Percentiles rank a stretch among this genome's conserved stretches.
Evolutionary conservation across 805 yeast genomes (phyloP).

Genomic region (Tetrapisispora taiwanensis): DNA sequence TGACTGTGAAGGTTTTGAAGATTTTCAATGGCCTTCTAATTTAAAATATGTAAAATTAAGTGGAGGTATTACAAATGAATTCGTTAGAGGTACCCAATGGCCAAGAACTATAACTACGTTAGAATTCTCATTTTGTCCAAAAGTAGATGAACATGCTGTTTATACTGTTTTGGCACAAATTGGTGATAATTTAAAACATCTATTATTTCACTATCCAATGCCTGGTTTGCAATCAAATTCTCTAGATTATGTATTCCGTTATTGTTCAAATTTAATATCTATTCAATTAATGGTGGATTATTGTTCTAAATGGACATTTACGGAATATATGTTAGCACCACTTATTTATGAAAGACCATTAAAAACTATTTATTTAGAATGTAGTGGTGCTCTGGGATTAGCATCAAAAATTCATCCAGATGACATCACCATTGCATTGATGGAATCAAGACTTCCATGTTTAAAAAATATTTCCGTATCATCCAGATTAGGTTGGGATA

Average conservation of each 20-base stretch:
- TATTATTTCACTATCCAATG: slow-evolving; percentile 80
- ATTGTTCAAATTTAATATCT: slow-evolving; percentile 62
- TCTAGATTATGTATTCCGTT: slow-evolving; percentile 59
- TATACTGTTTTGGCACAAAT: slow-evolving; percentile 49
- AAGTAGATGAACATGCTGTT: slow-evolving; percentile 54
- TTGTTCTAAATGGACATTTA: slow-evolving; percentile 39
- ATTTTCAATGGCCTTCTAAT: slow-evolving; percentile 65
- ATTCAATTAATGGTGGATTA: slow-evolving; percentile 76
- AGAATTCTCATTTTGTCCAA: slow-evolving; percentile 84
- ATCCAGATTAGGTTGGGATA: slow-evolving; percentile 79
- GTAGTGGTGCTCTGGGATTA: slow-evolving; percentile 82
- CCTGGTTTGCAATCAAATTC: slow-evolving; percentile 63
- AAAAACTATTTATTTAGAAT: slow-evolving; percentile 56
- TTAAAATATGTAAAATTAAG: slow-evolving; percentile 64
- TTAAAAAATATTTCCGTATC: slow-evolving; percentile 58
- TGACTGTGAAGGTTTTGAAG: slow-evolving; percentile 43
- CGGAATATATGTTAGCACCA: slow-evolving; percentile 35
- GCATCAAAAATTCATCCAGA: slow-evolving; percentile 76
- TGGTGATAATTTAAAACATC: slow-evolving; percentile 53
- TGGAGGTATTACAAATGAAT: slow-evolving; percentile 83
- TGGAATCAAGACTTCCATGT: slow-evolving; percentile 65
- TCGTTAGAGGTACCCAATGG: slow-evolving; percentile 56
- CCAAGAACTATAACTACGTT: slow-evolving; percentile 62
- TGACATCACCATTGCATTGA: slow-evolving; percentile 75
- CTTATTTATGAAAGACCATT: slow-evolving; percentile 31